phyloP scores from a whole-genome alignment of 768 basidiomycete genomes.

The Leucogyrophana mollusca region DNA sequence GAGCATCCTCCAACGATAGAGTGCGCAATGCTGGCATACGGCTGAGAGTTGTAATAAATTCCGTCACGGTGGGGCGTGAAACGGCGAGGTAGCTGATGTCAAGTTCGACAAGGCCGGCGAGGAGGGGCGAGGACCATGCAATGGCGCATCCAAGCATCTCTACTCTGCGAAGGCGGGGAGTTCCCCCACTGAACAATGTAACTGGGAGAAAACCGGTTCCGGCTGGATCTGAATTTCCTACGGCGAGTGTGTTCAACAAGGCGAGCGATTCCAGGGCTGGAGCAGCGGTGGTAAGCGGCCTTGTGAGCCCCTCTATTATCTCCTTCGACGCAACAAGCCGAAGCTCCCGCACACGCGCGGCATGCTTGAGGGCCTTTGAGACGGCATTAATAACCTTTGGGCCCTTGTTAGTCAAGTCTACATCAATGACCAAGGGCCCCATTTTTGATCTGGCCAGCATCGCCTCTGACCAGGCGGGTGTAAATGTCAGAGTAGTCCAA shows the following conservation, averaged over 20 bases:
- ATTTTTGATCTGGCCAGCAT: slow-evolving; percentile 46
- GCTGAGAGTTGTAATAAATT: slow-evolving; percentile 32
- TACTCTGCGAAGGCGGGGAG: slow-evolving; percentile 34
- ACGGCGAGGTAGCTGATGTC: slow-evolving; percentile 29
- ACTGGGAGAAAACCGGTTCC: slow-evolving; percentile 14
- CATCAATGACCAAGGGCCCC: slow-evolving; percentile 24
- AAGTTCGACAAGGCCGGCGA: slow-evolving; percentile 36
- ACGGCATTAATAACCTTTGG: slow-evolving; percentile 28
- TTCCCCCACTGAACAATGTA: slow-evolving; percentile 28
- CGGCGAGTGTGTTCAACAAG: slow-evolving; percentile 14
- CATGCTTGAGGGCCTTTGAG: slow-evolving; percentile 28
- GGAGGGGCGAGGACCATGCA: slow-evolving; percentile 34
- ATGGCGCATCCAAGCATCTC: slow-evolving; percentile 34
- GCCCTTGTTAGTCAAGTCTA: slow-evolving; percentile 26
- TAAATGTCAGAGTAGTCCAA: slow-evolving; percentile 36
- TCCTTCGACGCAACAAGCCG: slow-evolving; percentile 23
- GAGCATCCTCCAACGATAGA: slow-evolving; percentile 34
- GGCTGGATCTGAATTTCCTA: not conserved
- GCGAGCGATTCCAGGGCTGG: slow-evolving; percentile 33
- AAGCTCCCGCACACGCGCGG: slow-evolving; percentile 33
- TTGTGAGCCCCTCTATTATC: slow-evolving; percentile 26
- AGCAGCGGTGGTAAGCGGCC: slow-evolving; percentile 19
- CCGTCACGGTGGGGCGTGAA: slow-evolving; percentile 26
- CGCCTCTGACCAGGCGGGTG: slow-evolving; percentile 37
- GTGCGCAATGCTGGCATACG: slow-evolving; percentile 32